Percentiles rank a stretch among this genome's conserved stretches.
Evolutionary conservation across 2,329 filamentous ascomycete species (phyloP).

Genomic region (Colletotrichum sp.): DNA sequence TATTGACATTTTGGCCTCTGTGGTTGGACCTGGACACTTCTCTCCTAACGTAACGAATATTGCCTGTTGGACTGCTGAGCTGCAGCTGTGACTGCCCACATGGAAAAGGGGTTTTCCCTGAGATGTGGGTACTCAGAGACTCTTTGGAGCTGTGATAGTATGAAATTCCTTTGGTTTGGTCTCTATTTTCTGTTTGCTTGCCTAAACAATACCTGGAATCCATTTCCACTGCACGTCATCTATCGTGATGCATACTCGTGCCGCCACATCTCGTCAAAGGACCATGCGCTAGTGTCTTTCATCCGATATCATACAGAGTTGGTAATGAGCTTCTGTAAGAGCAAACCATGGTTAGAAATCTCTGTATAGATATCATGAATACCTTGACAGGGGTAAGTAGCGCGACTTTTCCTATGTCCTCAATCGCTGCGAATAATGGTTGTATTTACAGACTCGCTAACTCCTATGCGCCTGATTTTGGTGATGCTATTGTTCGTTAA

Average conservation of each 20-base stretch:
- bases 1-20: not conserved
- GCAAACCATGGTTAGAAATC: not conserved
- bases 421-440: not conserved
- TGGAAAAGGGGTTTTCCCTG: not conserved
- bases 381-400: not conserved
- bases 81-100: not conserved
- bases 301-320: not conserved
- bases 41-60: not conserved
- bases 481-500: not conserved
- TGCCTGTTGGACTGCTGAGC: not conserved
- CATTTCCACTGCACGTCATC: not conserved
- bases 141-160: not conserved
- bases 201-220: fast-evolving
- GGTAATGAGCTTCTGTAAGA: not conserved
- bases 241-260: not conserved
- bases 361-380: not conserved
- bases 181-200: not conserved
- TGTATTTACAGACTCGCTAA: not conserved
- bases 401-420: not conserved
- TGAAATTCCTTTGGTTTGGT: not conserved
- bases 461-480: not conserved
- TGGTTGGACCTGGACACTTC: not conserved
- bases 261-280: not conserved
- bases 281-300: not conserved
- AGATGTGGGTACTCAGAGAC: not conserved